Conservation (phyloP, 2,329 filamentous ascomycete species). For the Alternaria sp. region DNA sequence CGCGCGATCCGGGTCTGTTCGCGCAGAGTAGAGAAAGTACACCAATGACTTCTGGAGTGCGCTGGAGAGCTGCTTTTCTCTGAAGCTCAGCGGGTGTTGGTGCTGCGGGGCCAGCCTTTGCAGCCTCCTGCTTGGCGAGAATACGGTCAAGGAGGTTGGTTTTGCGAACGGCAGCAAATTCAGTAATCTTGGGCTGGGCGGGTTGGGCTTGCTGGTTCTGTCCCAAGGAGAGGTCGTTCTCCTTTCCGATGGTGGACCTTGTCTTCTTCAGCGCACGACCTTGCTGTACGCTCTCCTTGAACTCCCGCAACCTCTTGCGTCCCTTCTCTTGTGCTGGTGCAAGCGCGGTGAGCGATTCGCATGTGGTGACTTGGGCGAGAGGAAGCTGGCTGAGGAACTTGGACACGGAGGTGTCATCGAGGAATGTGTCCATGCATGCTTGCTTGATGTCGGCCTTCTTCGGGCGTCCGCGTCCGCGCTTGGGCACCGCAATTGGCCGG, state of each 20-base stretch:
- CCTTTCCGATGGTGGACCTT: conserved; percentile 39
- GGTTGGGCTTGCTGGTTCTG: conserved; percentile 26
- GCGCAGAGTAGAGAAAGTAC: conserved; percentile 56
- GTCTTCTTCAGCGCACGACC: conserved; percentile 45
- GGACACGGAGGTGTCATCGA: conserved; percentile 45
- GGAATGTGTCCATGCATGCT: conserved; percentile 59
- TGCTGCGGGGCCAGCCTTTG: conserved; percentile 48
- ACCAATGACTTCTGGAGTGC: conserved; percentile 56
- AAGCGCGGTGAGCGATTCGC: conserved; percentile 62
- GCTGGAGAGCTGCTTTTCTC: conserved; percentile 58
- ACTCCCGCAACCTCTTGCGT: conserved; percentile 72
- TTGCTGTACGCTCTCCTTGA: conserved; percentile 68
- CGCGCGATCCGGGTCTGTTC: conserved; percentile 45
- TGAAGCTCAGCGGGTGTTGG: conserved; percentile 55
- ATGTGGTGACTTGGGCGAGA: conserved; percentile 62
- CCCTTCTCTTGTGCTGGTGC: conserved; percentile 71
- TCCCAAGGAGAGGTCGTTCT: conserved; percentile 35
- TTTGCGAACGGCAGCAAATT: conserved; percentile 53
- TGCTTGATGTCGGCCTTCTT: conserved; percentile 48
- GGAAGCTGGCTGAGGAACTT: conserved; percentile 67
- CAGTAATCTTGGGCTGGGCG: conserved; percentile 48
- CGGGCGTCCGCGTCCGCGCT: conserved; percentile 46
- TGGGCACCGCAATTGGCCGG: conserved; percentile 45
- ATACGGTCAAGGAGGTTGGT: conserved; percentile 61
- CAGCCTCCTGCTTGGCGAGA: conserved; percentile 58